Conservation (phyloP, 116 monocot species). For the Zostera marina region DNA sequence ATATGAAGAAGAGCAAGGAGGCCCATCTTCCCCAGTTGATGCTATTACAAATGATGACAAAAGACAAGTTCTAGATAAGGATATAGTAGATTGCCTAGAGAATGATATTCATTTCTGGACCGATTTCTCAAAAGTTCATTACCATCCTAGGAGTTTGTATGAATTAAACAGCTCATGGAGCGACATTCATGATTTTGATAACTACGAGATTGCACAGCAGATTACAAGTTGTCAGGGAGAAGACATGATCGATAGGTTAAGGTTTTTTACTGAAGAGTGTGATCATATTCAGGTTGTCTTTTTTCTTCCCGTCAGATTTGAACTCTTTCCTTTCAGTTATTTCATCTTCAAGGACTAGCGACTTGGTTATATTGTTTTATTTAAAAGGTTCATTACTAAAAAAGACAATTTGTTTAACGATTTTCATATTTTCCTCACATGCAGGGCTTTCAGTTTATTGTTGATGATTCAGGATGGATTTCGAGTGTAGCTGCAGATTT, state of each 20-base stretch:
- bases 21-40: constrained; percentile 4
- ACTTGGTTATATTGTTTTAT: too few relatives aligned
- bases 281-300: constrained; percentile 74
- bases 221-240: constrained; percentile 44
- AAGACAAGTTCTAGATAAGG: constrained; percentile 39
- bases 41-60: constrained; percentile 2
- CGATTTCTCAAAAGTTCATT: constrained; percentile 79
- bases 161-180: constrained; percentile 68
- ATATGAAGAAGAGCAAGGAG: constrained; percentile 31
- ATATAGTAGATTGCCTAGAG: constrained; percentile 51
- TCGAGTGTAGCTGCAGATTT: constrained; percentile 61
- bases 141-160: constrained; percentile 67
- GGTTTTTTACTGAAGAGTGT: constrained; percentile 91
- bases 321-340: not conserved
- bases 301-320: not conserved
- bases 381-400: too few relatives aligned
- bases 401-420: not conserved
- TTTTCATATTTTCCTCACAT: constrained; percentile 4
- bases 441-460: constrained; percentile 88
- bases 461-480: constrained; percentile 88
- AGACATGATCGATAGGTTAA: constrained; percentile 65
- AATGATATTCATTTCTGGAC: constrained; percentile 69
- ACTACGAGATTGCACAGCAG: constrained; percentile 62
- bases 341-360: not conserved
- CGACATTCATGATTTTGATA: constrained; percentile 52